Evolutionary conservation across 2,329 filamentous ascomycete genomes (phyloP).

Genomic region (Lasiodiplodia theobromae): DNA sequence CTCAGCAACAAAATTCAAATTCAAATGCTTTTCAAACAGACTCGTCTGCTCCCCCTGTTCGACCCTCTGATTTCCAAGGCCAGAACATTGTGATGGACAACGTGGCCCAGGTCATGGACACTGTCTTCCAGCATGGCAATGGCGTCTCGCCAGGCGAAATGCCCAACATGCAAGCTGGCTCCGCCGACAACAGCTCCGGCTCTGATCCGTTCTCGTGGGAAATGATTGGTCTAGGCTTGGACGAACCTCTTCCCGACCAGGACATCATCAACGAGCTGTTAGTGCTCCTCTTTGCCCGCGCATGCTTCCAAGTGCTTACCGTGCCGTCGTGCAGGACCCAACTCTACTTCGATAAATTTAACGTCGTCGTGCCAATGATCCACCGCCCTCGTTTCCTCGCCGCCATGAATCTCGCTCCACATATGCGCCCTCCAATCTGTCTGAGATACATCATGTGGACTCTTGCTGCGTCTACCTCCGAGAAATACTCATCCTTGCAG

Average conservation of each 20-base stretch:
- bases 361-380: slow-evolving; percentile 85
- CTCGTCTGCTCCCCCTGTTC: neutral
- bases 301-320: neutral
- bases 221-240: slow-evolving; percentile 79
- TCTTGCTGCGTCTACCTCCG: slow-evolving; percentile 82
- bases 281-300: slow-evolving; percentile 34
- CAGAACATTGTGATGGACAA: slow-evolving; percentile 15
- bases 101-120: slow-evolving; percentile 12
- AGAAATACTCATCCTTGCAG: slow-evolving; percentile 80
- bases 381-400: slow-evolving; percentile 87
- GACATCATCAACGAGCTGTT: slow-evolving; percentile 87
- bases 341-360: slow-evolving; percentile 89
- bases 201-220: slow-evolving; percentile 73
- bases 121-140: neutral
- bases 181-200: slow-evolving; percentile 2
- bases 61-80: slow-evolving; percentile 12
- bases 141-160: slow-evolving; percentile 1
- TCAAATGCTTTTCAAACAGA: neutral
- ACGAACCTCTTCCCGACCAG: slow-evolving; percentile 79
- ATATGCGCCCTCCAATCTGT: slow-evolving; percentile 83
- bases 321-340: slow-evolving; percentile 64
- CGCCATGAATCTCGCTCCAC: slow-evolving; percentile 87
- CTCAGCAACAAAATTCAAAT: slow-evolving; percentile 32
- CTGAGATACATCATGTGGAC: slow-evolving; percentile 96
- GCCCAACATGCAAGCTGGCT: neutral